Conservation (phyloP, 2,329 filamentous ascomycete genomes). For the Penicillium hordei region DNA sequence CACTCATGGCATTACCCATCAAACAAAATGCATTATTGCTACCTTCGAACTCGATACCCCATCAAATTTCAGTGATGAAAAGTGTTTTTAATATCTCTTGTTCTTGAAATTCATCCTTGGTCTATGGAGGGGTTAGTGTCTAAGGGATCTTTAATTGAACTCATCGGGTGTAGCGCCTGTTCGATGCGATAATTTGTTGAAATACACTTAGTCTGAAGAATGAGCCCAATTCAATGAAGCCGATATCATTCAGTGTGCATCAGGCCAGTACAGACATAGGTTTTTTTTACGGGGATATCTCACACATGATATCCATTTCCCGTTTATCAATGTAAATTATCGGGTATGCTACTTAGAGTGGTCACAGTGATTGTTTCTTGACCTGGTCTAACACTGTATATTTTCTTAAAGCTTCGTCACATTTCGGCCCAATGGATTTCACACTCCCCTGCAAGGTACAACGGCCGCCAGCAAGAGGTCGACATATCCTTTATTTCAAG, state of each 20-base stretch:
- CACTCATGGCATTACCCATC: background rate
- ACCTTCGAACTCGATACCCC: conserved; percentile 1
- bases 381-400: too few species aligned
- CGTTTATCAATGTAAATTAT: too few species aligned
- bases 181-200: background rate
- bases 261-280: too few species aligned
- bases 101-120: background rate
- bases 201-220: background rate
- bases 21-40: background rate
- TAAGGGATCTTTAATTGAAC: background rate
- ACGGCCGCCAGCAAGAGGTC: too few species aligned
- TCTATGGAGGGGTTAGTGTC: background rate
- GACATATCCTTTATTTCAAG: too few species aligned
- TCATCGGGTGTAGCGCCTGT: background rate
- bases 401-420: too few species aligned
- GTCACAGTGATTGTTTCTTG: too few species aligned
- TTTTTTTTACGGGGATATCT: background rate
- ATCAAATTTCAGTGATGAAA: background rate
- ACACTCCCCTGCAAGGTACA: too few species aligned
- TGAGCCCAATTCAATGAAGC: background rate
- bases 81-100: background rate
- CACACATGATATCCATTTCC: too few species aligned
- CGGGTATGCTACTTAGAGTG: too few species aligned
- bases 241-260: background rate
- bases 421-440: too few species aligned